Evolutionary conservation across 2,329 filamentous ascomycete genomes (phyloP), one percentile per base, ranked within the genome.

Genomic region (Lojkania enalia): DNA sequence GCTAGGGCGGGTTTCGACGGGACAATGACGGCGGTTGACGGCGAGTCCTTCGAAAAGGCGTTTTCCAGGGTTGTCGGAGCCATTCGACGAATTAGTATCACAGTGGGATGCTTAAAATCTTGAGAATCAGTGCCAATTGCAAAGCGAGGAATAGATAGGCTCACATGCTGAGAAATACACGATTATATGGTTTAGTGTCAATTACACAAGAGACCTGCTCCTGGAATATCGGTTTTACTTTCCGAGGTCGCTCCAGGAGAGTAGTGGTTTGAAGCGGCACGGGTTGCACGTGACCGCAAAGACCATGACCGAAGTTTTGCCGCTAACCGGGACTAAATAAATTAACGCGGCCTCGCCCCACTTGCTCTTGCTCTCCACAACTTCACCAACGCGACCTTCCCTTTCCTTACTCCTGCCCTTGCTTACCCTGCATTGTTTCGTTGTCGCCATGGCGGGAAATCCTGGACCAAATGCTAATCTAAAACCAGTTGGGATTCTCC

Each of bases 1-100:
- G 77, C 80, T 49, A 90, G 76, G 47, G 84, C 73, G 5, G 83
- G 76, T 53, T 81, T 82, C 46, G 80, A 81, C 20, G 88, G 88
- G 37, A 94, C 77, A 64, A 94, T 88, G 68, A 94, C 75, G 48
- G 88, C 88, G 12, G 79, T 77, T 15, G 77, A 69, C 43, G 74
- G 58, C 18, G 76, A 77, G 48, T 72, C 70, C 30, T 71, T 66
- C 15, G 78, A 76, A 66, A 86, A 80, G 46, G 80, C 77, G 57
- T 76, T 79, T 44, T 77, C 73, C 25, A 86, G 74, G 16, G 83
- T 86, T 19, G 82, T 84, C 11, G 64, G 57, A 51, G 78, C 67
- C 77, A 82, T 81, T 54, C n/a, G n/a, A n/a, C n/a, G n/a, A n/a
- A n/a, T n/a, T n/a, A n/a, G n/a, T n/a, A n/a, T n/a, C n/a, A n/a